Evolutionary conservation across 1,139 yeast species (phyloP), one percentile per base, ranked within the genome.

Genomic region (Lodderomyces orthopsilosis): DNA sequence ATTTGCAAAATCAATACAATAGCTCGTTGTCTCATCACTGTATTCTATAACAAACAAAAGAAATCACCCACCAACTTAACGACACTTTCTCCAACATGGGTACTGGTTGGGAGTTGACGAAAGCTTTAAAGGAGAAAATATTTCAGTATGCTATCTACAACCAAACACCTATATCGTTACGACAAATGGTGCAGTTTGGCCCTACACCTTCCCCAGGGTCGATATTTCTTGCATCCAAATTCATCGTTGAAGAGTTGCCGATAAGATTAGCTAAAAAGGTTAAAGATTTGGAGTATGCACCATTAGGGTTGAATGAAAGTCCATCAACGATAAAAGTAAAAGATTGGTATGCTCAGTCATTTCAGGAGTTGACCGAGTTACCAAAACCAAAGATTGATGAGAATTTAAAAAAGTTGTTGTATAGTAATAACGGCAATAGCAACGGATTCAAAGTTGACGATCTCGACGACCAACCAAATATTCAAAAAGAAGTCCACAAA

Each of bases 151-250:
- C 96, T 4, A 73, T 76, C 45, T 77, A 81, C 53, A 86, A 89
- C 21, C 95, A 93, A 47, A 87, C 95, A 1, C 90, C 95, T 1
- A 88, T 89, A 5, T 83, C 91, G 2, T 68, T 89, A 48, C 73
- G 90, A 46, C 96, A 87, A 61, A 88, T 89, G 96, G 96, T 89
- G n/a, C 93, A 86, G 60, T 87, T 88, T 65, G 96, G 96, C 3
- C 81, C 83, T 9, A 70, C 75, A 40, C 93, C 95, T 3, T 75
- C 79, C 23, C 88, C 86, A 13, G 95, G 94, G 2, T 81, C 88
- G 7, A 70, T 89, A 38, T 89, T 85, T 59, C 75, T 88, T 42
- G 96, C 95, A 1, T 85, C 93, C 12, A 88, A 85, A 61, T 89
- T 89, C 61, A 83, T 88, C 12, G 89, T 86, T 2, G 90, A 87